Evolutionary conservation across 139 green algal genomes (phyloP), one percentile per base, ranked within the genome.

Genomic region (Tetradesmus obliquus): DNA sequence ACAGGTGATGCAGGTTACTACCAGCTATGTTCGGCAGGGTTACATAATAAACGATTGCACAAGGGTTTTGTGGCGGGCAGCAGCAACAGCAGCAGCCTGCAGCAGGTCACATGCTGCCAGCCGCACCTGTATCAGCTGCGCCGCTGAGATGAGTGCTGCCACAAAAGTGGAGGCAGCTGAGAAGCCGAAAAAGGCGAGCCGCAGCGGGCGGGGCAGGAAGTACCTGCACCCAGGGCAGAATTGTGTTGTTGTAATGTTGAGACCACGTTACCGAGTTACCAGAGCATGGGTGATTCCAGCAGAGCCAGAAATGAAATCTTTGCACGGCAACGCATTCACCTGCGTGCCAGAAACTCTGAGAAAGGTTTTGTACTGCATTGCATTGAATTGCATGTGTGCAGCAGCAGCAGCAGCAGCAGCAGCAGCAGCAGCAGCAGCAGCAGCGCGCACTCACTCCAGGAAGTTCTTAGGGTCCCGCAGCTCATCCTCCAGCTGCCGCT

Each of bases 401-500:
- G 60, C 60, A 71, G 60, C 60, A 71, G 60, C 60, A 71, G 60
- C 60, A 71, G 60, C 60, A 71, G 60, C 60, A 17, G 60, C 60
- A 71, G 60, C 4, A 71, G 60, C 60, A 71, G 60, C 60, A 71
- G 60, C 60, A 71, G 60, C 60, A 71, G 60, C 60, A 71, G 60
- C 60, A 19, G 60, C 60, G 19, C 32, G 60, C 79, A 22, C 88
- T 88, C 79, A 95, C 92, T 96, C 95, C 0, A 97, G 58, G 79
- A 96, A 96, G 71, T 94, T 96, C 20, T 93, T 94, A 1, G 95
- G 92, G 89, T 97, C 95, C 2, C 94, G 88, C 20, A 97, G 92
- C 80, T 97, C 95, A 60, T 97, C 92, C 82, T 97, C 95, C 3
- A 91, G 51, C 3, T 83, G 91, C 17, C 89, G 89, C 66, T 51